Evolutionary conservation across 108 stramenopile genomes (phyloP), one percentile per base, ranked within the genome.

Genomic region (Cyclotella choctawhatcheeana): DNA sequence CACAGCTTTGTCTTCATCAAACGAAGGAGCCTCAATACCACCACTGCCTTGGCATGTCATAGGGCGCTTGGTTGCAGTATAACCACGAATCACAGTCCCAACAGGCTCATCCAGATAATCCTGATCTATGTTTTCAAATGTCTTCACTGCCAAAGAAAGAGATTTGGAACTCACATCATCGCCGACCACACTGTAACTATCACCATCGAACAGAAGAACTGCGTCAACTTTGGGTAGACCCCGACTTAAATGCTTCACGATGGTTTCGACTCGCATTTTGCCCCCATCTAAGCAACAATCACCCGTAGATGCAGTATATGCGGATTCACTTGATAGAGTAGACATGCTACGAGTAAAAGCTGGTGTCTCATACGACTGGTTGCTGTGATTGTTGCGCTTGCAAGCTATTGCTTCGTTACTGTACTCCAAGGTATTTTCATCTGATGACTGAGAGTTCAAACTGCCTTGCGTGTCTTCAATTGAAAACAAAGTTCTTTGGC

Each of bases 51-150:
- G 13, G 2, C 44, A 43, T 29, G 10, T 44, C 74, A 75, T 75
- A 20, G 16, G 30, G 27, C 48, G 17, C 26, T 64, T 72, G 35
- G 32, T 30, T 30, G 64, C 44, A 34, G 58, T 34, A 51, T 79
- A 77, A 25, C 61, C 43, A 30, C 54, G 52, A 26, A 77, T 13
- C 21, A 51, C 69, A 22, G 34, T 44, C 31, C 76, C 76, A 58
- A 77, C 37, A 13, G 76, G 76, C 21, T 61, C 60, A n/a, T 70
- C 60, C 14, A 77, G 62, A 58, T 56, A 77, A 48, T 70, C 53
- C 32, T 50, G 29, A 31, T 71, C 69, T 25, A 77, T 58, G 18
- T 56, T 40, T 2, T 62, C 51, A 16, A 77, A 44, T 34, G 62
- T 45, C 27, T 60, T 43, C 4, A 67, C 44, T 8, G 45, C 52